These are phyloP conservation scores for Echria macrotheca DNA, from an alignment of 495 filamentous ascomycete genomes.

Conservation along the genomic window DNA sequence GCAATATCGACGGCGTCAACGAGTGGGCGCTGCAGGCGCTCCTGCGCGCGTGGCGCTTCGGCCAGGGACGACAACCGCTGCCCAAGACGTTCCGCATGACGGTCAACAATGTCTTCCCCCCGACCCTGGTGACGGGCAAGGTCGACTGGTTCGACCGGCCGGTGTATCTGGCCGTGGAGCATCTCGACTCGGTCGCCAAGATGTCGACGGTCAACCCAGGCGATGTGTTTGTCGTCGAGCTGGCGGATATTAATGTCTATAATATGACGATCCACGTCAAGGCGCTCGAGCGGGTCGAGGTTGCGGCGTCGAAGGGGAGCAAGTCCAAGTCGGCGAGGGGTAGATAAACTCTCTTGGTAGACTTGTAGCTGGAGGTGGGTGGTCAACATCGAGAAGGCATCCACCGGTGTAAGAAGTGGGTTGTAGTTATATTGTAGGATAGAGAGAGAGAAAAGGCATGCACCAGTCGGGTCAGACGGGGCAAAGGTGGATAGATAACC, in stretches of 20 bases:
- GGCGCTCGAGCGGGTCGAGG: conserved; percentile 30
- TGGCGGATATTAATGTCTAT: conserved; percentile 53
- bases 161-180: conserved; percentile 27
- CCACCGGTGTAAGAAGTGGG: too few species aligned
- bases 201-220: conserved; percentile 37
- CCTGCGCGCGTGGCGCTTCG: conserved; percentile 69
- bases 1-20: conserved; percentile 27
- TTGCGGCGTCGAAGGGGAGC: not conserved
- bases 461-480: too few species aligned
- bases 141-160: conserved; percentile 37
- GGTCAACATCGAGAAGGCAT: too few species aligned
- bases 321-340: too few species aligned
- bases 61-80: conserved; percentile 43
- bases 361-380: too few species aligned
- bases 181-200: conserved; percentile 25
- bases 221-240: conserved; percentile 55
- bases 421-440: not conserved
- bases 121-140: conserved; percentile 19
- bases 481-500: too few species aligned
- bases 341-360: too few species aligned
- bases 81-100: conserved; percentile 58
- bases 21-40: conserved; percentile 65
- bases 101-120: conserved; percentile 27
- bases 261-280: conserved; percentile 45
- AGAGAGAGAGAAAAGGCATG: too few species aligned